Conservation (phyloP, 1,284 basidiomycete species). For the Boletellus sp. region DNA sequence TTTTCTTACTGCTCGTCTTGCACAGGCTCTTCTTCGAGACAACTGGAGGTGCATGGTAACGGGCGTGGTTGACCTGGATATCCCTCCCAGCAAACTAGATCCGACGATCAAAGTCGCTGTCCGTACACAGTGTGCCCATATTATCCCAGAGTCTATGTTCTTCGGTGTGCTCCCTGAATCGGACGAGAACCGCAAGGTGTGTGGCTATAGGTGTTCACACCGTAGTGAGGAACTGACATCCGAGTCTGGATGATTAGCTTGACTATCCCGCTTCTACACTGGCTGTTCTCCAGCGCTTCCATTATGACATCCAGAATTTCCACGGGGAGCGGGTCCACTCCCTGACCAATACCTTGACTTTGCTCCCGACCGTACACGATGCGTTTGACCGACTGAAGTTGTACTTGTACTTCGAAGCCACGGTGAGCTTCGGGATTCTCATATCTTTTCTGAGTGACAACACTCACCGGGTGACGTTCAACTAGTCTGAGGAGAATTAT, state of each 20-base stretch:
- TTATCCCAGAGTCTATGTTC: not conserved
- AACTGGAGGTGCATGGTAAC: not conserved
- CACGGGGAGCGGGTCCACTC: conserved; percentile 6
- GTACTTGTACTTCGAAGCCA: not conserved
- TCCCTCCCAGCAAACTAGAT: too few species aligned
- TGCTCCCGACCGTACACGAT: not conserved
- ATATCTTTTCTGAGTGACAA: not conserved
- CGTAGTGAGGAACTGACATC: not conserved
- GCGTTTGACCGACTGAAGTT: not conserved
- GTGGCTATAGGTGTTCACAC: not conserved
- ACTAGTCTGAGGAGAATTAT: not conserved
- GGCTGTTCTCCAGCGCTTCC: conserved; percentile 1
- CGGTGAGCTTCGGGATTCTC: too few species aligned
- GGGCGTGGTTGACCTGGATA: not conserved
- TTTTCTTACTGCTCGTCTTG: not conserved
- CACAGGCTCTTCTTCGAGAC: conserved; percentile 3
- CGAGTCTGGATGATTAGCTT: too few species aligned
- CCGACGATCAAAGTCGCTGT: too few species aligned
- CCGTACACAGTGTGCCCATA: not conserved
- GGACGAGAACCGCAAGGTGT: not conserved
- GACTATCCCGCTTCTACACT: not conserved
- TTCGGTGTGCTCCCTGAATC: not conserved
- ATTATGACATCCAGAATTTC: not conserved
- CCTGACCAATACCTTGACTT: conserved; percentile 5
- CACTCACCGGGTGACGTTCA: not conserved